Evolutionary conservation across 2,329 filamentous ascomycete genomes (phyloP).

Genomic region (Arachnopeziza araneosa): DNA sequence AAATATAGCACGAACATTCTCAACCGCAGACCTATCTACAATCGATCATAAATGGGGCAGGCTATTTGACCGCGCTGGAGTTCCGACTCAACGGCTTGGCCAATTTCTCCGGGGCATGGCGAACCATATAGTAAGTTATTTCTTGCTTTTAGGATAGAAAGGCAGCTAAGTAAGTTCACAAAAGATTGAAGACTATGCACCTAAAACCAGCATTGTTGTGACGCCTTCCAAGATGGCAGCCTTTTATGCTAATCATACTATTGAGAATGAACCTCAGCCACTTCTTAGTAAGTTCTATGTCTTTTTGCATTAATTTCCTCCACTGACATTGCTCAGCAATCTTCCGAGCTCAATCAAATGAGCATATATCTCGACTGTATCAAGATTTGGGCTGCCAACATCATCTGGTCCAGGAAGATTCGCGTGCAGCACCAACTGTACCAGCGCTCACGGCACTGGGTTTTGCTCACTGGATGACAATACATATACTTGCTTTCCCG

Average conservation of each 20-base stretch:
- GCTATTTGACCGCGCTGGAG: conserved; percentile 63
- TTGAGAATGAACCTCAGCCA: conserved; percentile 61
- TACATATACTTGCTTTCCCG: conserved; percentile 69
- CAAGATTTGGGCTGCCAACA: conserved; percentile 50
- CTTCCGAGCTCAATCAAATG: conserved; percentile 27
- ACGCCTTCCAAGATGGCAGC: conserved; percentile 68
- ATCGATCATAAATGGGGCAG: conserved; percentile 71
- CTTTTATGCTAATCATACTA: conserved; percentile 64
- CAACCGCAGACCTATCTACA: conserved; percentile 45
- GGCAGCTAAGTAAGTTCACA: conserved; percentile 8
- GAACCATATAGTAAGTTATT: conserved; percentile 57
- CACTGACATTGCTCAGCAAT: conserved; percentile 19
- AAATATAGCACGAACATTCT: conserved; percentile 20
- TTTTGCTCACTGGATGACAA: conserved; percentile 66
- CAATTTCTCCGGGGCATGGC: conserved; percentile 71
- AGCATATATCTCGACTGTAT: conserved; percentile 54
- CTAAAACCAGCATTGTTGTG: conserved; percentile 64
- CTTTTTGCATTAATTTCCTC: neutral
- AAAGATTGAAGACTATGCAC: conserved; percentile 64
- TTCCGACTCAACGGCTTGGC: conserved; percentile 61
- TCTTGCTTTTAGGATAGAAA: neutral
- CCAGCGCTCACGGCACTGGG: conserved; percentile 63
- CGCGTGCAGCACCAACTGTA: conserved; percentile 48
- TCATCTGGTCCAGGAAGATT: conserved; percentile 54
- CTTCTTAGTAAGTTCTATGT: conserved; percentile 53